These are phyloP conservation scores for Myochromella boudieri DNA, from an alignment of 768 basidiomycete species.

Conservation along the genomic window DNA sequence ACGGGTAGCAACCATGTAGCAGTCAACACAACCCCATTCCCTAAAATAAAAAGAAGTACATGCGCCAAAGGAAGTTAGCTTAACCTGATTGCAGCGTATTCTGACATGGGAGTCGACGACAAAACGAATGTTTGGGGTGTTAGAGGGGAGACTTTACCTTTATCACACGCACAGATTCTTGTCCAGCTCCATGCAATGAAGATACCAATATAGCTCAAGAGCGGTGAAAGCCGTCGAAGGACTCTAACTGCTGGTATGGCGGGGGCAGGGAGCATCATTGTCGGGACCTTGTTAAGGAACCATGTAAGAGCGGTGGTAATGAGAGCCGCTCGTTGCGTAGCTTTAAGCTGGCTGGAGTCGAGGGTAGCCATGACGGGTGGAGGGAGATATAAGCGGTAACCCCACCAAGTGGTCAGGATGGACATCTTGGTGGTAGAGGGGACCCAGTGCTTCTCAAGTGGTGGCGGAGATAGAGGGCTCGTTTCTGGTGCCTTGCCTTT, in stretches of 20 bases:
- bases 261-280: conserved; percentile 57
- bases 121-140: too few species aligned
- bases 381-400: conserved; percentile 75
- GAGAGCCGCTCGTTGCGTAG: conserved; percentile 73
- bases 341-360: conserved; percentile 60
- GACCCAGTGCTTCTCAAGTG: conserved; percentile 52
- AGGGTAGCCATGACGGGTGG: conserved; percentile 70
- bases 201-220: conserved; percentile 69
- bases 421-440: conserved; percentile 76
- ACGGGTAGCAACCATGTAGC: conserved; percentile 84
- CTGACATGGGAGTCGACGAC: too few species aligned
- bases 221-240: conserved; percentile 62
- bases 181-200: conserved; percentile 83
- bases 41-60: conserved; percentile 31
- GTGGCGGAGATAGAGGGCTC: conserved; percentile 18
- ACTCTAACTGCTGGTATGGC: conserved; percentile 56
- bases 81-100: too few species aligned
- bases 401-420: conserved; percentile 78
- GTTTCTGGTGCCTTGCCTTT: conserved; percentile 11
- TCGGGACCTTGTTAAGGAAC: conserved; percentile 65
- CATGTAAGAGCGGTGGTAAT: conserved; percentile 73
- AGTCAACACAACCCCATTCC: conserved; percentile 76
- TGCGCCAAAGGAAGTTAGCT: conserved; percentile 4
- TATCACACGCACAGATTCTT: conserved; percentile 63
- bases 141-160: conserved; percentile 43